Conservation (phyloP, 1,284 basidiomycete species). For the Butyriboletus appendiculatus region DNA sequence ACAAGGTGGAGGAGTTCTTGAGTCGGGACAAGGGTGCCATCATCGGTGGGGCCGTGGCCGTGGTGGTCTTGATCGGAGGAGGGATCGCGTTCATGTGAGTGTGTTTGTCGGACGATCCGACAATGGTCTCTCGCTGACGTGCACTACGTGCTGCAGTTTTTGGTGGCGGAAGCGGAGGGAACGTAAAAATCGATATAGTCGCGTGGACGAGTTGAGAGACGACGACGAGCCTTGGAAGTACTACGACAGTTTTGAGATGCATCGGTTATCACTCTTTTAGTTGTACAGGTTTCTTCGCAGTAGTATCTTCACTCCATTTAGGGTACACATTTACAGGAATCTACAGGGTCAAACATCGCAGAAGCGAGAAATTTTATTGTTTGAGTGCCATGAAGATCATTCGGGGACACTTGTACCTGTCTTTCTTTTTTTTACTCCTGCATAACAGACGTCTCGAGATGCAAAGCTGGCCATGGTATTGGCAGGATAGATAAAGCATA, state of each 20-base stretch:
- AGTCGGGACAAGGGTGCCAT: slow-evolving; percentile 21
- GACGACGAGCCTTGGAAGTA: slow-evolving; percentile 34
- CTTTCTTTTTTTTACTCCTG: not conserved
- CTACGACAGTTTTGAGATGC: slow-evolving; percentile 27
- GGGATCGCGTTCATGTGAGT: slow-evolving; percentile 32
- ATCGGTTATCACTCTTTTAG: slow-evolving; percentile 10
- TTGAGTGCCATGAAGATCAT: no score
- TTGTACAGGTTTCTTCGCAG: not conserved
- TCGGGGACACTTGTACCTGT: no score
- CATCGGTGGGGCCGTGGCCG: slow-evolving; percentile 22
- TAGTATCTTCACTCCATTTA: no score
- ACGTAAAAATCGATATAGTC: slow-evolving; percentile 21
- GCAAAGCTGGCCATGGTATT: not conserved
- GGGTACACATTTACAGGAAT: no score
- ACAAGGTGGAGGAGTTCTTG: slow-evolving; percentile 27
- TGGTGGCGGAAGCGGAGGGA: slow-evolving; percentile 33
- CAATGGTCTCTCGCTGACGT: not conserved
- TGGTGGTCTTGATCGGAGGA: slow-evolving; percentile 15
- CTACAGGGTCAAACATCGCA: no score
- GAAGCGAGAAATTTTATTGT: no score
- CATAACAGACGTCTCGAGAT: not conserved
- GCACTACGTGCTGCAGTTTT: slow-evolving; percentile 20
- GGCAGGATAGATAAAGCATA: slow-evolving; percentile 17
- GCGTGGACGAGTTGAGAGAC: slow-evolving; percentile 31
- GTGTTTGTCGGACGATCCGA: not conserved